Evolutionary conservation across 345 rosid species (phyloP).

Genomic region (Citrus australasica): DNA sequence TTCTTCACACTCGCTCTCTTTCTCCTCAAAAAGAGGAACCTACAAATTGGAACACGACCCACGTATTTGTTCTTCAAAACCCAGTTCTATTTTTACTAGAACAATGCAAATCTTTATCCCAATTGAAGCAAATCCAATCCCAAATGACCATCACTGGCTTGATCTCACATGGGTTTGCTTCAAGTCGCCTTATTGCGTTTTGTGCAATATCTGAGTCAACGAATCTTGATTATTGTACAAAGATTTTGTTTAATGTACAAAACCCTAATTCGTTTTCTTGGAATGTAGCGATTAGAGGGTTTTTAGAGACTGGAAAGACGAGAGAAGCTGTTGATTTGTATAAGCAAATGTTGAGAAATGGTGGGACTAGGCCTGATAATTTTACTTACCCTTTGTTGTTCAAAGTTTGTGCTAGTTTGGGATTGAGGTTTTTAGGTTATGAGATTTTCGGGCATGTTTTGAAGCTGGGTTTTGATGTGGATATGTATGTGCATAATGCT

Average conservation of each 20-base stretch:
- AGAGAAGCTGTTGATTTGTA: slow-evolving; percentile 43
- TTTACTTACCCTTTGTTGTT: slow-evolving; percentile 70
- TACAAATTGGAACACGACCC: slow-evolving; percentile 40
- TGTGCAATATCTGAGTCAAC: slow-evolving; percentile 56
- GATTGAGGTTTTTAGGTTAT: slow-evolving; percentile 37
- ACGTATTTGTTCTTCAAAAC: slow-evolving; percentile 41
- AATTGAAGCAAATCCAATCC: slow-evolving; percentile 72
- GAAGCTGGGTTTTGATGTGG: slow-evolving; percentile 53
- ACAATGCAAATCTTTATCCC: slow-evolving; percentile 48
- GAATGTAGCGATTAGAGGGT: slow-evolving; percentile 73
- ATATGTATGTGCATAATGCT: slow-evolving; percentile 65
- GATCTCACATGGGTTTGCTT: slow-evolving; percentile 48
- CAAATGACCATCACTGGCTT: slow-evolving; percentile 54
- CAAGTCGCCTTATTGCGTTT: slow-evolving; percentile 65
- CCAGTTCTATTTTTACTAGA: slow-evolving; percentile 60
- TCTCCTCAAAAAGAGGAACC: slow-evolving; percentile 40
- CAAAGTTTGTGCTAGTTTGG: slow-evolving; percentile 50
- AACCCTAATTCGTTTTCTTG: slow-evolving; percentile 59
- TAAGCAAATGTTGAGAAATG: slow-evolving; percentile 55
- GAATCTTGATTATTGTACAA: slow-evolving; percentile 54
- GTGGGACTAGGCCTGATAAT: slow-evolving; percentile 57
- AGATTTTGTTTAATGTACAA: slow-evolving; percentile 36
- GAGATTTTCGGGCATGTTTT: slow-evolving; percentile 66
- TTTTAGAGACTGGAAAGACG: slow-evolving; percentile 41
- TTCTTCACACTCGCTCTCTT: slow-evolving; percentile 36